Base-by-base conservation (phyloP, 192 early-diverging fungal species). In the Backusella tuberculispora region DNA sequence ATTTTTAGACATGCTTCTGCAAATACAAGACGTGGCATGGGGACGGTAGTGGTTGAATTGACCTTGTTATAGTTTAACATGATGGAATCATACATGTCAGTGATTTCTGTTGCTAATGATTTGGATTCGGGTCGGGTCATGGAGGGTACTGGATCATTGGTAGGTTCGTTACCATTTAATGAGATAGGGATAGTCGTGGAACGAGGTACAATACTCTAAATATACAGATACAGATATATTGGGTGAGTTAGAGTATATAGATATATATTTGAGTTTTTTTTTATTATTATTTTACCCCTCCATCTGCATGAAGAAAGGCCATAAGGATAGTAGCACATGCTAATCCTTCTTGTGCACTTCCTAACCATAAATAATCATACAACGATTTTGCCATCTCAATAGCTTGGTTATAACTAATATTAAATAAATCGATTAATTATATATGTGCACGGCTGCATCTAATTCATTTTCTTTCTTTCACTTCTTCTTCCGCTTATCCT, bases 331-430 rank as follows among this genome's bases (percentile, higher is more conserved):
- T 83, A 0, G 91, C 88, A 73, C 88, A 89, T 41, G 86, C 85
- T 21, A 91, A 83, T 8, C 90, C 89, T 79, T 95, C 94, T 74
- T 91, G 77, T 0, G 93, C 90, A 43, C 88, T 86, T 12, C 85
- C 93, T 60, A 89, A 86, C 94, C 94, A 95, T 53, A 90, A 76
- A 77, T 86, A 93, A 79, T 95, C 94, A 0, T 80, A 76, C 56
- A 83, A 91, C 5, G 80, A 63, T 76, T 90, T 94, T 73, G 90
- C 84, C 8, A 77, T 77, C 24, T 95, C 94, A 34, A 95, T 88
- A 8, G 92, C 90, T 21, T 83, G 70, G 47, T 84, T 75, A 73
- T 91, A 95, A 65, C 91, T 92, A 76, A 40, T 19, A 40, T 6
- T 69, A 34, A 34, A 34, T 34, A 34, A 34, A 34, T 34, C 29